These are phyloP conservation scores for Aspergillus egyptiacus DNA, from an alignment of 495 filamentous ascomycete species.

Conservation along the genomic window DNA sequence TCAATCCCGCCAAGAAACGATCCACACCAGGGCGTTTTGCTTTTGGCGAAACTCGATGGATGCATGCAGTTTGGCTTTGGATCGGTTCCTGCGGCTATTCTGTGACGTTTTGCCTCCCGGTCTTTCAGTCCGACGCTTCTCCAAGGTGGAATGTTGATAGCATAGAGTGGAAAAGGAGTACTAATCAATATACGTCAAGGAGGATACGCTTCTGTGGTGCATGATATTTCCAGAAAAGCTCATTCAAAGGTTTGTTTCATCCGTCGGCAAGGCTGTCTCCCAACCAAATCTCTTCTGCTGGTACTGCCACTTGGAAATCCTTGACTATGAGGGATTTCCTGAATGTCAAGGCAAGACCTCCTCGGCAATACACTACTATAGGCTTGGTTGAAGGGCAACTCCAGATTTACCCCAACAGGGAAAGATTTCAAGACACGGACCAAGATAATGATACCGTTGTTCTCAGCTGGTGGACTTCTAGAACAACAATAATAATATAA, in stretches of 20 bases:
- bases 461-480: too few relatives aligned
- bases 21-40: slow-evolving; percentile 18
- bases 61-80: not conserved
- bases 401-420: too few relatives aligned
- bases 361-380: too few relatives aligned
- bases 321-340: slow-evolving; percentile 18
- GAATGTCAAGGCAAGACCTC: slow-evolving; percentile 1
- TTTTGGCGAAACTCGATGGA: slow-evolving; percentile 17
- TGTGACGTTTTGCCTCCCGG: slow-evolving; percentile 14
- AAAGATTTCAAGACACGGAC: too few relatives aligned
- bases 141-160: too few relatives aligned
- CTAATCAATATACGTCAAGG: too few relatives aligned
- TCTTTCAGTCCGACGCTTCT: too few relatives aligned
- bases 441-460: too few relatives aligned
- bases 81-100: slow-evolving; percentile 25
- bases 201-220: too few relatives aligned
- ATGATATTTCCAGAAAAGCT: not conserved
- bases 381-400: too few relatives aligned
- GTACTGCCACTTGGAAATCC: not conserved
- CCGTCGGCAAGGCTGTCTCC: slow-evolving; percentile 5
- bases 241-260: slow-evolving; percentile 14
- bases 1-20: slow-evolving; percentile 19
- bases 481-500: too few relatives aligned
- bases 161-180: too few relatives aligned
- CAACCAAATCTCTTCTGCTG: slow-evolving; percentile 4